These are phyloP conservation scores for Laguncularia racemosa DNA, from an alignment of 345 rosid species.

Conservation along the genomic window DNA sequence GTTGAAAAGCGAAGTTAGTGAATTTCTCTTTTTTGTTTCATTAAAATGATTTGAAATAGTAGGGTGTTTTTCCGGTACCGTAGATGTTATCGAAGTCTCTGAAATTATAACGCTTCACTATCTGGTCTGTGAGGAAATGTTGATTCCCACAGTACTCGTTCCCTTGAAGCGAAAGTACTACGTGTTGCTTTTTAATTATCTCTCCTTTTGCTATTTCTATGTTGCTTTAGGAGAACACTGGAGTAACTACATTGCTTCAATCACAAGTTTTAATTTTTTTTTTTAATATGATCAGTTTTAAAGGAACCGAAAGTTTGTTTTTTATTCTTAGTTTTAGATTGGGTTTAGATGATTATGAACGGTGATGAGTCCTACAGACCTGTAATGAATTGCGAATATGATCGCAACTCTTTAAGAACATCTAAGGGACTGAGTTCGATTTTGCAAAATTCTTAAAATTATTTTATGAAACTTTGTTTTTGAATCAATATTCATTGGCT, in stretches of 20 bases:
- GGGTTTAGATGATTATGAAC: no score
- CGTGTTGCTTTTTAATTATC: slow-evolving; percentile 38
- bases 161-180: slow-evolving; percentile 68
- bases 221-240: slow-evolving; percentile 18
- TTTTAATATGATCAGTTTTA: no score
- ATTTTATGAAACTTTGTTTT: neutral
- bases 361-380: slow-evolving; percentile 86
- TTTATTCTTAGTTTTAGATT: neutral
- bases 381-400: slow-evolving; percentile 88
- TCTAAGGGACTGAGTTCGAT: slow-evolving; percentile 93
- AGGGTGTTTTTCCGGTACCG: no score
- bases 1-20: no score
- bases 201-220: neutral
- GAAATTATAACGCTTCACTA: slow-evolving; percentile 42
- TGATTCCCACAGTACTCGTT: slow-evolving; percentile 76
- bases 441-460: neutral
- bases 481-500: slow-evolving; percentile 1
- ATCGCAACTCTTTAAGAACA: slow-evolving; percentile 69
- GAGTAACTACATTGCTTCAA: slow-evolving; percentile 38
- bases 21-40: no score
- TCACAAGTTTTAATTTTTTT: neutral
- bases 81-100: no score
- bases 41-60: no score
- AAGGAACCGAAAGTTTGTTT: no score
- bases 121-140: slow-evolving; percentile 68